Conservation (phyloP, 129 eudicot species). For the Artemisia argyi region DNA sequence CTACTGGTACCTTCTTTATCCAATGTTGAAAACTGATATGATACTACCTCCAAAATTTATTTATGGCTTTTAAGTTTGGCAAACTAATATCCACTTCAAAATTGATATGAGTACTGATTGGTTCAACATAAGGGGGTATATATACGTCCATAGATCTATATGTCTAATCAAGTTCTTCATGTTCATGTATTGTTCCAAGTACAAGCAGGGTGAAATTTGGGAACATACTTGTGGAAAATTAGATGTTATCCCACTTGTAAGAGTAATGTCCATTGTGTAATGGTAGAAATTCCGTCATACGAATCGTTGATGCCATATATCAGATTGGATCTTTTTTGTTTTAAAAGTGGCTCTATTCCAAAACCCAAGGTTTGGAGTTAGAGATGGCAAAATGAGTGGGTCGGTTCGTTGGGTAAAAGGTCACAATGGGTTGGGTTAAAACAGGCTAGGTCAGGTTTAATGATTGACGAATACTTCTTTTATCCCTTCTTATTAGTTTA, state of each 20-base stretch:
- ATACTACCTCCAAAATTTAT: neutral
- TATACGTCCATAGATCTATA: neutral
- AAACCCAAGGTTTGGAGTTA: neutral
- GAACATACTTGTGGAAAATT: neutral
- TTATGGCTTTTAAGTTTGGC: neutral
- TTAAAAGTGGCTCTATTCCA: too few relatives aligned
- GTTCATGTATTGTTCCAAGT: neutral
- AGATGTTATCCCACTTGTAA: neutral
- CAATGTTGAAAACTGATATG: neutral
- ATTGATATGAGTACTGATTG: neutral
- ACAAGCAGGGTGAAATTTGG: neutral
- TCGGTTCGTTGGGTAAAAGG: too few relatives aligned
- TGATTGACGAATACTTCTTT: too few relatives aligned
- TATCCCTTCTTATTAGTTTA: too few relatives aligned
- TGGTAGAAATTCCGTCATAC: neutral
- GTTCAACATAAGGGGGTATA: neutral
- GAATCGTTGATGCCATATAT: neutral
- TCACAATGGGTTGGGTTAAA: too few relatives aligned
- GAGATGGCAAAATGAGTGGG: neutral
- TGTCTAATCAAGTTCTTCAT: neutral
- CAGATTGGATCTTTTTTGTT: neutral
- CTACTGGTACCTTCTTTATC: conserved; percentile 50
- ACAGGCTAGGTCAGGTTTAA: too few relatives aligned
- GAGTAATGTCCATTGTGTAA: neutral
- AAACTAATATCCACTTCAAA: conserved; percentile 6